Conservation (phyloP, 176 grass and related monocot genomes). For the Bonia amplexicaulis region DNA sequence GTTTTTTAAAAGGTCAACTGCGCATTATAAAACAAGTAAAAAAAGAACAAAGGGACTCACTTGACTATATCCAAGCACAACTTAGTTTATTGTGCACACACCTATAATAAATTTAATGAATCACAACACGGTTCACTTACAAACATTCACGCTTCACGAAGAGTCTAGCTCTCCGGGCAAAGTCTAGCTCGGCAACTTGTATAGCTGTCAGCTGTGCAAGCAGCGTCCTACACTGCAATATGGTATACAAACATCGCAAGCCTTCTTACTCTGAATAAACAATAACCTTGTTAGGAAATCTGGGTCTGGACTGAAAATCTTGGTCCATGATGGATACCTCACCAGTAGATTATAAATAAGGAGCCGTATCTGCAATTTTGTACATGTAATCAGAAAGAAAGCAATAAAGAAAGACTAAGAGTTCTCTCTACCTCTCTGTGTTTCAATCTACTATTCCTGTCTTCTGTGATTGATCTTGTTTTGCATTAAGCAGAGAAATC, state of each 20-base stretch:
- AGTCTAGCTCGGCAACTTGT: slow-evolving; percentile 26
- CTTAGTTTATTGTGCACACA: slow-evolving; percentile 22
- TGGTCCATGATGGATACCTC: too few species aligned
- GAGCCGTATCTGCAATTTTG: too few species aligned
- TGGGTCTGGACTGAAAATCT: too few species aligned
- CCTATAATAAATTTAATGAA: slow-evolving; percentile 30
- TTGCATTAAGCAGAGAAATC: too few species aligned
- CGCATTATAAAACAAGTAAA: not conserved
- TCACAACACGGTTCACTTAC: slow-evolving; percentile 21
- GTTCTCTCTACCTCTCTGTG: too few species aligned
- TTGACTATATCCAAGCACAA: not conserved
- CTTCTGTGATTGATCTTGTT: too few species aligned
- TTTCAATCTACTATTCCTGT: too few species aligned
- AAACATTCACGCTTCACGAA: slow-evolving; percentile 34
- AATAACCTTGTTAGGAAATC: too few species aligned
- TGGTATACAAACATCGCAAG: slow-evolving; percentile 33
- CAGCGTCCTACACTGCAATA: not conserved
- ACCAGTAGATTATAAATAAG: too few species aligned
- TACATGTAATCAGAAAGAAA: too few species aligned
- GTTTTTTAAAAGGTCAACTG: not conserved
- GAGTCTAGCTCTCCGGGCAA: not conserved
- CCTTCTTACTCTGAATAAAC: slow-evolving; percentile 15
- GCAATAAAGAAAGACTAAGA: too few species aligned
- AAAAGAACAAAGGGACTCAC: not conserved
- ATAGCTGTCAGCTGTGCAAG: slow-evolving; percentile 18